Conservation (phyloP, 768 basidiomycete species). For the Boletus huronensis region DNA sequence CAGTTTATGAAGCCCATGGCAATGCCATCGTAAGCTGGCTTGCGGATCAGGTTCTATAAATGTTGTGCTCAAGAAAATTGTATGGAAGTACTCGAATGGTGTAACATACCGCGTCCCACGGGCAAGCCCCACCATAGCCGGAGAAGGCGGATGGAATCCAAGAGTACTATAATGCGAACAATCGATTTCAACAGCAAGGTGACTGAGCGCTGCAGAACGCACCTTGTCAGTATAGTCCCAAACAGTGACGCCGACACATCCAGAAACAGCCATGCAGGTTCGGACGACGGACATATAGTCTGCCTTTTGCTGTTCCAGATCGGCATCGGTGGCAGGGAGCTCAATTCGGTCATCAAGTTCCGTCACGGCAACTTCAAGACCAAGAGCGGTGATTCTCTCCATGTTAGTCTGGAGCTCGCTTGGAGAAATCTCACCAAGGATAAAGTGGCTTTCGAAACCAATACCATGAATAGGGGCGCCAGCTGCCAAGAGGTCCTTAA, state of each 20-base stretch:
- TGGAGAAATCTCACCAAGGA: slow-evolving; percentile 53
- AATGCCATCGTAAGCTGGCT: slow-evolving; percentile 17
- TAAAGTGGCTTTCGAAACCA: slow-evolving; percentile 58
- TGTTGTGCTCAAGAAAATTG: background rate
- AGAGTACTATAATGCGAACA: slow-evolving; percentile 9
- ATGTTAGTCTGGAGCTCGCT: slow-evolving; percentile 45
- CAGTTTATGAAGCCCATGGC: slow-evolving; percentile 4
- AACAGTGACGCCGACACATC: slow-evolving; percentile 37
- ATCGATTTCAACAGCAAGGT: slow-evolving; percentile 16
- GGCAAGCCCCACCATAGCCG: slow-evolving; percentile 14
- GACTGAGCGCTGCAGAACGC: background rate
- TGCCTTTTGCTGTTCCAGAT: slow-evolving; percentile 49
- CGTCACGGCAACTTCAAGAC: slow-evolving; percentile 66
- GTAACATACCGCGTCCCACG: slow-evolving; percentile 14
- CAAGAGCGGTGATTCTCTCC: slow-evolving; percentile 52
- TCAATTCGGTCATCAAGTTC: slow-evolving; percentile 66
- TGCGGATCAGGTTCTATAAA: slow-evolving; percentile 12
- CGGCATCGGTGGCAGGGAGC: slow-evolving; percentile 43
- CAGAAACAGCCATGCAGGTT: slow-evolving; percentile 45
- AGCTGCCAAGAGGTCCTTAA: slow-evolving; percentile 42
- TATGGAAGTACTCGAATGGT: background rate
- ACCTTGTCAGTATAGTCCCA: slow-evolving; percentile 43
- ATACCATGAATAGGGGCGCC: slow-evolving; percentile 58
- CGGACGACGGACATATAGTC: slow-evolving; percentile 56
- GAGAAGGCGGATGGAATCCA: slow-evolving; percentile 12